Evolutionary conservation across 768 basidiomycete genomes (phyloP).

Genomic region (Thelephora ganbajun): DNA sequence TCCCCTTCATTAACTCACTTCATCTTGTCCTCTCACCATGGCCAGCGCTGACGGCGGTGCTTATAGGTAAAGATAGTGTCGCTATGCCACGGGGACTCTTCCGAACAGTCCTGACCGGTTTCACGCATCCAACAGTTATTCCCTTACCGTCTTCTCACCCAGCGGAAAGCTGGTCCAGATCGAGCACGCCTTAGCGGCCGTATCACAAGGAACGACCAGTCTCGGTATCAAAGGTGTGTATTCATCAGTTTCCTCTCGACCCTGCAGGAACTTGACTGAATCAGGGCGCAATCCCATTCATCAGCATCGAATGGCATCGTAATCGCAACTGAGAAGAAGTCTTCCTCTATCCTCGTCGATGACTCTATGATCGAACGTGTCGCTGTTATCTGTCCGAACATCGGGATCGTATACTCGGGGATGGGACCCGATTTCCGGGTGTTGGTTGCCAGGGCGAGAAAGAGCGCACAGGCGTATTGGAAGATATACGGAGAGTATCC

Average conservation of each 20-base stretch:
- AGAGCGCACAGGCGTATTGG: slow-evolving; percentile 99
- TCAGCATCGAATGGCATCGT: slow-evolving; percentile 98
- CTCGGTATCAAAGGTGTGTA: slow-evolving; percentile 91
- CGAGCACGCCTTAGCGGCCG: slow-evolving; percentile 96
- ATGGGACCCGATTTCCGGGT: slow-evolving; percentile 99
- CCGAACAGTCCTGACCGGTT: background rate
- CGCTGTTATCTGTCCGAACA: slow-evolving; percentile 94
- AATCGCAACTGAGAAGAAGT: slow-evolving; percentile 98
- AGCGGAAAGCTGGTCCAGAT: slow-evolving; percentile 99
- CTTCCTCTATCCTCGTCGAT: slow-evolving; percentile 94
- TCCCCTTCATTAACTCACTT: background rate
- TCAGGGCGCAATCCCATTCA: background rate
- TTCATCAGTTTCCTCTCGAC: background rate
- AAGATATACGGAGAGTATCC: slow-evolving; percentile 99
- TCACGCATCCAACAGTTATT: slow-evolving; percentile 51
- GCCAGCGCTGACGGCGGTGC: slow-evolving; percentile 51
- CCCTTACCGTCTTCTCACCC: slow-evolving; percentile 97
- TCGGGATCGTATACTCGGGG: slow-evolving; percentile 98
- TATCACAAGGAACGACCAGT: slow-evolving; percentile 89
- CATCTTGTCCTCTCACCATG: slow-evolving; percentile 27
- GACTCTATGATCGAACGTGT: slow-evolving; percentile 98
- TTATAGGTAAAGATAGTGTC: slow-evolving; percentile 11
- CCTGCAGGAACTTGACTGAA: slow-evolving; percentile 8
- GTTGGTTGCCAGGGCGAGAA: slow-evolving; percentile 85
- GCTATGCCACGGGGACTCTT: slow-evolving; percentile 1